Evolutionary conservation across 768 basidiomycete genomes (phyloP).

Genomic region (Pulveroboletus sp.): DNA sequence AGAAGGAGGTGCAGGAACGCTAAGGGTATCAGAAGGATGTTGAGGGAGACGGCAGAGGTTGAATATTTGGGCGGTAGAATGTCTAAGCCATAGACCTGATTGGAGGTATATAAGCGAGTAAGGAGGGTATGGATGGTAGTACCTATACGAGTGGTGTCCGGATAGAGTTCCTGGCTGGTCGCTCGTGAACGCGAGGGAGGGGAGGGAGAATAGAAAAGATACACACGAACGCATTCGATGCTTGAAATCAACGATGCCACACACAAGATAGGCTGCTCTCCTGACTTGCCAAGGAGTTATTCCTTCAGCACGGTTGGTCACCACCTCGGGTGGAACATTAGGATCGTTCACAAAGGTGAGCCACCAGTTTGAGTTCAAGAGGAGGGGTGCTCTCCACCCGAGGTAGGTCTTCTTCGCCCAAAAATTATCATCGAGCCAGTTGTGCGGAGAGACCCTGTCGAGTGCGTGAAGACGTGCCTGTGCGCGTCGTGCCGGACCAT

Average conservation of each 20-base stretch:
- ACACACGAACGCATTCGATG: slow-evolving; percentile 58
- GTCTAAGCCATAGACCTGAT: slow-evolving; percentile 60
- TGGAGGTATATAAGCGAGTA: background rate
- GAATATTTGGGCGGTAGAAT: slow-evolving; percentile 59
- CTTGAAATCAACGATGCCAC: slow-evolving; percentile 71
- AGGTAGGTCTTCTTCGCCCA: slow-evolving; percentile 88
- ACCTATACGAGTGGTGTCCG: slow-evolving; percentile 72
- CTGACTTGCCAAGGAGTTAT: slow-evolving; percentile 81
- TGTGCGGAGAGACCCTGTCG: slow-evolving; percentile 76
- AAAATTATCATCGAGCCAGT: slow-evolving; percentile 93
- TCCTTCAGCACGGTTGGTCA: slow-evolving; percentile 25
- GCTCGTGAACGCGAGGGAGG: slow-evolving; percentile 6
- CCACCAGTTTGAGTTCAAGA: slow-evolving; percentile 97
- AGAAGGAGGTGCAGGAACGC: slow-evolving; percentile 39
- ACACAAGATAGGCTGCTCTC: slow-evolving; percentile 76
- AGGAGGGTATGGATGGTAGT: background rate
- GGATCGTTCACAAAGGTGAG: slow-evolving; percentile 75
- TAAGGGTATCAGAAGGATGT: slow-evolving; percentile 56
- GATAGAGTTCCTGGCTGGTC: slow-evolving; percentile 60
- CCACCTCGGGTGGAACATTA: slow-evolving; percentile 43
- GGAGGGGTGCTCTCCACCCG: slow-evolving; percentile 78
- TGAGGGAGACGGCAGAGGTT: slow-evolving; percentile 75
- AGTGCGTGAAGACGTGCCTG: slow-evolving; percentile 49
- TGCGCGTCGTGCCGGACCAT: slow-evolving; percentile 11
- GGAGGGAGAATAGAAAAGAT: background rate